Percentiles rank a stretch among this genome's conserved stretches.
Evolutionary conservation across 1,284 basidiomycete genomes (phyloP).

Genomic region (Pseudozyma hubeiensis): DNA sequence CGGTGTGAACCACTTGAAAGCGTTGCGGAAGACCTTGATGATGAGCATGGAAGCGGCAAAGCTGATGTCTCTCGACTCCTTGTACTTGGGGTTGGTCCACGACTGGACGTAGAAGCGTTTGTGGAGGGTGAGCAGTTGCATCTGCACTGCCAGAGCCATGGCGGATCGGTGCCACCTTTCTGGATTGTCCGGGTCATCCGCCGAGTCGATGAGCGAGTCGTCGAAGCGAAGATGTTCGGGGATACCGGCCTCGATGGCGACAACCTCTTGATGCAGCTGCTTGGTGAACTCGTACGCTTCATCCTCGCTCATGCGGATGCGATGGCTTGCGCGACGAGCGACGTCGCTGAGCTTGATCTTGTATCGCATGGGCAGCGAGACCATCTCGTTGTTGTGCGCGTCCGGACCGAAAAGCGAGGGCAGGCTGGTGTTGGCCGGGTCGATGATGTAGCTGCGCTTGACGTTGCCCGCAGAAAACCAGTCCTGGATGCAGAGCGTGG

Average conservation of each 20-base stretch:
- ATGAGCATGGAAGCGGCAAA: conserved; percentile 53
- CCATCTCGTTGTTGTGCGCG: conserved; percentile 37
- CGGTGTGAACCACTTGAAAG: conserved; percentile 59
- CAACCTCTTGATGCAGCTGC: conserved; percentile 55
- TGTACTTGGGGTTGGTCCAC: conserved; percentile 56
- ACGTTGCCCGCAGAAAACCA: conserved; percentile 53
- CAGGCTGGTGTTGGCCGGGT: conserved; percentile 43
- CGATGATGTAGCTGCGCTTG: conserved; percentile 49
- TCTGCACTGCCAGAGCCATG: conserved; percentile 37
- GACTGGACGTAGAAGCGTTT: conserved; percentile 63
- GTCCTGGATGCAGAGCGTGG: conserved; percentile 44
- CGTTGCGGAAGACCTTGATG: conserved; percentile 56
- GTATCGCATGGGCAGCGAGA: conserved; percentile 35
- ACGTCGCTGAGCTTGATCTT: conserved; percentile 49
- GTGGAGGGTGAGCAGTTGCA: conserved; percentile 46
- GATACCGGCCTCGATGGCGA: conserved; percentile 39
- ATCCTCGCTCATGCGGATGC: conserved; percentile 47
- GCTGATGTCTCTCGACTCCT: conserved; percentile 58
- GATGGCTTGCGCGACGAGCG: conserved; percentile 46
- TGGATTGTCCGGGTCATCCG: conserved; percentile 22
- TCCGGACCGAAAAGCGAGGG: conserved; percentile 49
- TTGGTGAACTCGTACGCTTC: conserved; percentile 54
- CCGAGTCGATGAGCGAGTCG: conserved; percentile 43
- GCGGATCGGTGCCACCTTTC: conserved; percentile 37
- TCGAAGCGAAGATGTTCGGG: conserved; percentile 47